These are phyloP conservation scores for Blepharisma japonicum DNA, from an alignment of 73 alveolate species.

Conservation along the genomic window DNA sequence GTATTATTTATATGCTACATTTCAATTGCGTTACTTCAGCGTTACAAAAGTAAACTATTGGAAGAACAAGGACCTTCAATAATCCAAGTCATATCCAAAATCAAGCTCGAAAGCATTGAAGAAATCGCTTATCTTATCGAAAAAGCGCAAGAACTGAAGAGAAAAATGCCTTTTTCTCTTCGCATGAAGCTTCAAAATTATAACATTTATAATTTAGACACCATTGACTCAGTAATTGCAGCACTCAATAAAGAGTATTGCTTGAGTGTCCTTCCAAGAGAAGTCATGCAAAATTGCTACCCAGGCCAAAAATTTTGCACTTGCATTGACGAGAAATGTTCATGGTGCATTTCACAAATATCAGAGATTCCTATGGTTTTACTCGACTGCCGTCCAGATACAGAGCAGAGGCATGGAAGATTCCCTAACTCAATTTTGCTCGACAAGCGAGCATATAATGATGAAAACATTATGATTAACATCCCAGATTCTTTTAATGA, in stretches of 20 bases:
- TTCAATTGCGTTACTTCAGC: constrained; percentile 23
- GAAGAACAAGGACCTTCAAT: not conserved
- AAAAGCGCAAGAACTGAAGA: not conserved
- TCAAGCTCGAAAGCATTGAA: not conserved
- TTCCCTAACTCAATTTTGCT: constrained; percentile 10
- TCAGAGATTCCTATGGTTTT: not conserved
- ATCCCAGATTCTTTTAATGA: constrained; percentile 5
- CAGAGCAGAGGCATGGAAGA: not conserved
- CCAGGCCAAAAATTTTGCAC: constrained; percentile 1
- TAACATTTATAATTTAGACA: constrained; percentile 13
- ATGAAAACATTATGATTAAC: not conserved
- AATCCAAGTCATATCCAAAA: not conserved
- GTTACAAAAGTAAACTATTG: not conserved
- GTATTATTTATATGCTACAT: not conserved
- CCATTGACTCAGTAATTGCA: not conserved
- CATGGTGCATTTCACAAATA: not conserved
- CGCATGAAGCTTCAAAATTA: not conserved
- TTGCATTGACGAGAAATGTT: not conserved
- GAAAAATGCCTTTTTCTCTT: constrained; percentile 22
- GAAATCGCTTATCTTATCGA: not conserved
- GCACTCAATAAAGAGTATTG: constrained; percentile 14
- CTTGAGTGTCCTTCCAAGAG: constrained; percentile 21
- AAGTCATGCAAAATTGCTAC: not conserved
- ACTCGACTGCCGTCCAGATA: not conserved
- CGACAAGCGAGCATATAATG: not conserved